Evolutionary conservation across 1,284 basidiomycete genomes (phyloP), one percentile per base, ranked within the genome.

Genomic region (Flammula alnicola): DNA sequence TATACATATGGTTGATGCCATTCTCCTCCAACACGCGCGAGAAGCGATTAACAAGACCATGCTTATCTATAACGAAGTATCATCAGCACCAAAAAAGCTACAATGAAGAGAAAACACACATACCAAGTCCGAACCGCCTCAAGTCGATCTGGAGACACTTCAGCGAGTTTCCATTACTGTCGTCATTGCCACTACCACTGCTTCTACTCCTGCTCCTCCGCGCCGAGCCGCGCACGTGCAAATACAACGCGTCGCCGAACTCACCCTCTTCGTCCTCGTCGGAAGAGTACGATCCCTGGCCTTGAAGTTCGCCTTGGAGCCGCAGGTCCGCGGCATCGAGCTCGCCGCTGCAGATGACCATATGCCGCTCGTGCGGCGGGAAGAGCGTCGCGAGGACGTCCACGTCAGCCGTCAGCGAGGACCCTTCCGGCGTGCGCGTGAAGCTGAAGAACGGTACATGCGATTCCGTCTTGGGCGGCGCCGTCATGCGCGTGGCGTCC

Each of bases 1-100:
- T 88, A 62, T 92, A 92, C 78, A 91, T 88, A 68, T 91, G 90
- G 65, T 89, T 86, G 65, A 91, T 88, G 4, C 80, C 79, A 55
- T 82, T 83, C 53, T 81, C 76, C 52, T 87, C 80, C 7, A 92
- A 76, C 9, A 87, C 78, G 17, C 81, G 76, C 17, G 88, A 91
- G 64, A 88, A 91, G 30, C 83, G 81, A 61, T 81, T 88, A 43
- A 92, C 85, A 7, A 91, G 76, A 22, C 89, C 88, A 56, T 88
- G 78, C 60, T 87, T 88, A 62, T 89, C 87, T 84, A 59, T n/a
- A 20, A 48, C 1, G 36, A 6, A 40, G 29, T 49, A n/a, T 32
- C 17, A 38, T 11, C 32, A 26, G n/a, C 26, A 10, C 23, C 32
- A 25, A 16, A 8, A 39, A 37, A 44, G 12, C 47, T 14, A 42